Evolutionary conservation across 2,329 filamentous ascomycete species (phyloP), one percentile per base, ranked within the genome.

Genomic region (Alternaria ethzedia): DNA sequence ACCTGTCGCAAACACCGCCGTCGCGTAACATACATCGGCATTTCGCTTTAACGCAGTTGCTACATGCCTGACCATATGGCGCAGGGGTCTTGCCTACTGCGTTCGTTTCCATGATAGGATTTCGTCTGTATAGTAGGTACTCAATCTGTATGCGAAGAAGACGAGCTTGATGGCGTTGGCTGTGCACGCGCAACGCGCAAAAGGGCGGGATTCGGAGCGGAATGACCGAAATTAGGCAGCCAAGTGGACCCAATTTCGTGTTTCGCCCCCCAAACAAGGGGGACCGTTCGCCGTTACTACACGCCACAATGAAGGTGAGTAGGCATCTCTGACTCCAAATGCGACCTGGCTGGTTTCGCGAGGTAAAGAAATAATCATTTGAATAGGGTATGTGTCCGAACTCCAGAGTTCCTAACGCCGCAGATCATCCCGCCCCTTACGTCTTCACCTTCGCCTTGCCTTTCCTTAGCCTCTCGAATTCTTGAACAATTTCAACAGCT

Each of bases 31-130:
- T 62, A 46, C 74, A 77, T 51, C 67, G 67, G 49, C 66, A 73
- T 61, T 76, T 76, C 17, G 71, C 68, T 45, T 65, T 67, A 3
- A 70, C 69, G 43, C 75, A 77, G 12, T 69, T 66, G 6, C 57
- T 43, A 51, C 75, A 78, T 9, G 75, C 69, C 54, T 70, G 67
- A 3, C 74, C 74, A 47, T 76, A 76, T 2, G 70, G 69, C 8
- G 71, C 73, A 15, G 71, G 60, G 21, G 44, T 63, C 21, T 43
- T 60, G 21, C 51, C 58, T 23, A 30, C 10, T 17, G 78, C 46
- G 69, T 78, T 45, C 52, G 44, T 20, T 55, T 69, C 60, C 69
- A 71, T 69, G 4, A 51, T 51, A 8, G 26, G 30, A 30, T 32
- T 5, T 28, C 11, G 11, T 23, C 12, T 20, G 20, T 10, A 11